These are phyloP conservation scores for Jacaranda copaia DNA, from an alignment of 257 asterid genomes.

Conservation along the genomic window DNA sequence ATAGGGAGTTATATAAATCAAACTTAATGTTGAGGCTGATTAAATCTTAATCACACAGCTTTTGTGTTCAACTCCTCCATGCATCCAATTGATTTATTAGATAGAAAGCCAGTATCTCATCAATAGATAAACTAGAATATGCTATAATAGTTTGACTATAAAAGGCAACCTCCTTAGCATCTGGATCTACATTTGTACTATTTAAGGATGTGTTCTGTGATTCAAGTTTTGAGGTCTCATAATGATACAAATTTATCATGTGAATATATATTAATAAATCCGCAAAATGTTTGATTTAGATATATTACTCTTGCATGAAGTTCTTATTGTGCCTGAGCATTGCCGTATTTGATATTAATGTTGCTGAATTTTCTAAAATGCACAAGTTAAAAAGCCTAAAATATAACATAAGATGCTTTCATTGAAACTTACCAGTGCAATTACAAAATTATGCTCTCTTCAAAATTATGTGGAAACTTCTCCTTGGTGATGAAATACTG, in stretches of 20 bases:
- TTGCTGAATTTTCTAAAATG: slow-evolving; percentile 18
- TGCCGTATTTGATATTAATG: not conserved
- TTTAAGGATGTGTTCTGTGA: not conserved
- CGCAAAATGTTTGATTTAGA: not conserved
- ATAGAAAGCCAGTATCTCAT: slow-evolving; percentile 20
- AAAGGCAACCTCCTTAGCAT: not conserved
- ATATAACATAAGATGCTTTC: not conserved
- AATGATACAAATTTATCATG: not conserved
- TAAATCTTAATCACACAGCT: slow-evolving; percentile 5
- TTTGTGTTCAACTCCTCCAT: slow-evolving; percentile 19
- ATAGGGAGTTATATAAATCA: not conserved
- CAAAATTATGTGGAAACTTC: not conserved
- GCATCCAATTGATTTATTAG: slow-evolving; percentile 1
- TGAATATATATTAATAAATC: not conserved
- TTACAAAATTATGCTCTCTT: slow-evolving; percentile 10
- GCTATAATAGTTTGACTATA: not conserved
- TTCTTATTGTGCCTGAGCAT: not conserved
- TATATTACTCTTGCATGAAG: not conserved
- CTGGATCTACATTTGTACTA: not conserved
- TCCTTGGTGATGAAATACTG: slow-evolving; percentile 6
- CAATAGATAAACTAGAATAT: not conserved
- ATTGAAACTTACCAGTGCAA: not conserved
- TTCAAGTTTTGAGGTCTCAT: slow-evolving; percentile 2
- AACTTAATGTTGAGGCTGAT: slow-evolving; percentile 7
- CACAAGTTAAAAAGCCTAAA: slow-evolving; percentile 8